Evolutionary conservation across 2,329 filamentous ascomycete species (phyloP).

Genomic region (Metarhizium anisopliae): DNA sequence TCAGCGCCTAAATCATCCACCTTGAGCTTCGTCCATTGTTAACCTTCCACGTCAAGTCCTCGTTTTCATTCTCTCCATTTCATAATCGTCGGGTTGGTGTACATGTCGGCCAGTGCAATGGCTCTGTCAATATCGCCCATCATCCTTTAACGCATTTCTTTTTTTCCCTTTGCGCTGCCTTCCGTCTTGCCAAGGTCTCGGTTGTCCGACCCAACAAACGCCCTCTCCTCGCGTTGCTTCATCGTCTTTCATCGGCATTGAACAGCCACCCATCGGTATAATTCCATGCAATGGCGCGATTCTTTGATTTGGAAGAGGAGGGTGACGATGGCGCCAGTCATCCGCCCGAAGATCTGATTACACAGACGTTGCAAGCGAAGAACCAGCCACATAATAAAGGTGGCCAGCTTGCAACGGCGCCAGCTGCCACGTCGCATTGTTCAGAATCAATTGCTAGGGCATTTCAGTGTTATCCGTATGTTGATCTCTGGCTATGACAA

Average conservation of each 20-base stretch:
- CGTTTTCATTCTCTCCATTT: background rate
- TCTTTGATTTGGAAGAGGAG: slow-evolving; percentile 14
- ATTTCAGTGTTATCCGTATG: slow-evolving; percentile 28
- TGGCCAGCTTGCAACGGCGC: background rate
- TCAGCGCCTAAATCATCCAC: background rate
- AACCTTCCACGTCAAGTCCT: background rate
- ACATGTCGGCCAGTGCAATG: slow-evolving; percentile 3
- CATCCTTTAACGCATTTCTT: background rate
- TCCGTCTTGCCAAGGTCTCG: background rate
- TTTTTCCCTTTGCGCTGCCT: background rate
- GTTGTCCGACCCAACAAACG: background rate
- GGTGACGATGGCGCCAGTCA: slow-evolving; percentile 4
- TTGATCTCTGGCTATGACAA: background rate
- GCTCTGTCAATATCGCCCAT: slow-evolving; percentile 1
- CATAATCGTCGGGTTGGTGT: background rate
- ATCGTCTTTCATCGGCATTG: background rate
- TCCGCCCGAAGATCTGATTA: slow-evolving; percentile 4
- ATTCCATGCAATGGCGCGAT: slow-evolving; percentile 12
- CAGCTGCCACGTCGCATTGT: background rate
- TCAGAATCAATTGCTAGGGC: slow-evolving; percentile 18
- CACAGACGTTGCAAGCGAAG: slow-evolving; percentile 2
- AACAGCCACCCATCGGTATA: background rate
- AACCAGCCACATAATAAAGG: background rate
- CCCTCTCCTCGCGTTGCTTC: background rate
- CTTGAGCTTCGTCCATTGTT: background rate